These are phyloP conservation scores for Eustoma russellianum DNA, from an alignment of 257 asterid genomes.

Conservation along the genomic window DNA sequence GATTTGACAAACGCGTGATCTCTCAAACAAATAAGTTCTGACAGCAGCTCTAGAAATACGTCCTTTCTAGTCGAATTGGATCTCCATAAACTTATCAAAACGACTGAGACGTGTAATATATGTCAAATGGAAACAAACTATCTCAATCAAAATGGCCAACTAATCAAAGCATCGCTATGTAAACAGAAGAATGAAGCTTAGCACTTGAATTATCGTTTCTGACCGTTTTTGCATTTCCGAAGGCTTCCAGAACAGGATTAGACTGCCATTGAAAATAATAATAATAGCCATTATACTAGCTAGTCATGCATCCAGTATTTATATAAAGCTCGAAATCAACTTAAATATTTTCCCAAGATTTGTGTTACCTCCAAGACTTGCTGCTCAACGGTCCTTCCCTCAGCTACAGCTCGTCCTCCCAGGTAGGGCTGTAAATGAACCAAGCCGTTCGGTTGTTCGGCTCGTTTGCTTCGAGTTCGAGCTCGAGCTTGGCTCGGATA, in stretches of 20 bases:
- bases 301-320: slow-evolving; percentile 5
- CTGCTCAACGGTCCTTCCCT: too few relatives aligned
- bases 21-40: slow-evolving; percentile 91
- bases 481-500: too few relatives aligned
- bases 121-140: not conserved
- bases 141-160: not conserved
- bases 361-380: too few relatives aligned
- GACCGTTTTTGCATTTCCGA: slow-evolving; percentile 98
- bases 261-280: slow-evolving; percentile 43
- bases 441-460: too few relatives aligned
- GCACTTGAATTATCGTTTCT: slow-evolving; percentile 94
- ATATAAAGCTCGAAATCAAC: too few relatives aligned
- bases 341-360: too few relatives aligned
- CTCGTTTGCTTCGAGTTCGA: too few relatives aligned
- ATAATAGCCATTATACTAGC: not conserved
- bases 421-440: too few relatives aligned
- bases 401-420: too few relatives aligned
- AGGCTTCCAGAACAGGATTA: slow-evolving; percentile 81
- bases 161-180: too few relatives aligned
- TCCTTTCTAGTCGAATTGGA: slow-evolving; percentile 86
- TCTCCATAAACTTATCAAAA: slow-evolving; percentile 96
- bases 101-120: slow-evolving; percentile 52
- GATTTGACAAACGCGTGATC: slow-evolving; percentile 98
- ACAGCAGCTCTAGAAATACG: slow-evolving; percentile 97
- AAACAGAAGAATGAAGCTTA: not conserved